Percentiles rank a stretch among this genome's conserved stretches.
These are phyloP conservation scores for Byssoonygena ceratinophila DNA, from an alignment of 2,329 filamentous ascomycete species.

Conservation along the genomic window DNA sequence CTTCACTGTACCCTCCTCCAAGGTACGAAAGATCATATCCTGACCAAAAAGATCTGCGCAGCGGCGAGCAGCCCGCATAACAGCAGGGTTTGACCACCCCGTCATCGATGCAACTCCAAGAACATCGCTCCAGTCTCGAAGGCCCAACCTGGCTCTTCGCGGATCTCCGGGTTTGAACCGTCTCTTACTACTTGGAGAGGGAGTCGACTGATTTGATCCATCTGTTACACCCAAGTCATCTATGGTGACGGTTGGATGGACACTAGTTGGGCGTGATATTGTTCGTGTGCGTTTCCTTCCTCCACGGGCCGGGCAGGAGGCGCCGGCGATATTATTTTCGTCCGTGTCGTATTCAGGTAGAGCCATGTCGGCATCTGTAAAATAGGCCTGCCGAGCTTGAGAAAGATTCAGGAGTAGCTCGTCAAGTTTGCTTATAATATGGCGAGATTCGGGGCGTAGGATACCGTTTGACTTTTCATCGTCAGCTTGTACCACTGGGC, in stretches of 20 bases:
- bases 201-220: neutral
- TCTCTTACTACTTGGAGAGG: neutral
- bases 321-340: neutral
- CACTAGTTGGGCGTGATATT: neutral
- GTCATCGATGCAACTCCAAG: slow-evolving; percentile 65
- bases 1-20: slow-evolving; percentile 35
- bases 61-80: slow-evolving; percentile 60
- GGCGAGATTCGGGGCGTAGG: slow-evolving; percentile 57
- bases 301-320: neutral
- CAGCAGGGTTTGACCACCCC: slow-evolving; percentile 54
- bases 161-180: neutral
- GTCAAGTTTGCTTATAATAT: slow-evolving; percentile 61
- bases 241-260: neutral
- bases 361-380: slow-evolving; percentile 17
- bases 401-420: slow-evolving; percentile 59
- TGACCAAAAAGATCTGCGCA: slow-evolving; percentile 68
- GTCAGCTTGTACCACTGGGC: slow-evolving; percentile 54
- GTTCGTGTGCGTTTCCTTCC: slow-evolving; percentile 2
- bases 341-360: neutral
- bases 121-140: slow-evolving; percentile 77
- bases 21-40: slow-evolving; percentile 53
- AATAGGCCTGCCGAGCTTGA: slow-evolving; percentile 49
- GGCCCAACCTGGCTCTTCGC: slow-evolving; percentile 21
- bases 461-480: slow-evolving; percentile 57
- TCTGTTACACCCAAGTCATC: neutral